phyloP scores from a whole-genome alignment of 495 filamentous ascomycete species.

The Xylaria palmicola region DNA sequence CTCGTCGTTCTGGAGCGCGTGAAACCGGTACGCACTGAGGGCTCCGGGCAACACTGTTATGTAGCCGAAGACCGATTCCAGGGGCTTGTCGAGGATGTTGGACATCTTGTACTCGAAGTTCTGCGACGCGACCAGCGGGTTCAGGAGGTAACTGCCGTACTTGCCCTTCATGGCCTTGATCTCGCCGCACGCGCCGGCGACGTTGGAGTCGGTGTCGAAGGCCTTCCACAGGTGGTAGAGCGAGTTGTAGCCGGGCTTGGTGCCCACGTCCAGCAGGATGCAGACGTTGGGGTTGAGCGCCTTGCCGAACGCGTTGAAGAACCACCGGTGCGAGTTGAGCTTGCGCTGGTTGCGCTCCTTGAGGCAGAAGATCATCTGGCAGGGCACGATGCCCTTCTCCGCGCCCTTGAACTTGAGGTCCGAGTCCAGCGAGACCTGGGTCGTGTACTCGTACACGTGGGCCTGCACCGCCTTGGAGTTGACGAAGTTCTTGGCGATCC shows the following conservation, averaged over 20 bases:
- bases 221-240: conserved; percentile 99
- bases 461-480: conserved; percentile 82
- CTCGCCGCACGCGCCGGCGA: conserved; percentile 94
- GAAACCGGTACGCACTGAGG: conserved; percentile 91
- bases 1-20: conserved; percentile 94
- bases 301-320: conserved; percentile 97
- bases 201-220: conserved; percentile 94
- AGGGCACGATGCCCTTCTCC: conserved; percentile 98
- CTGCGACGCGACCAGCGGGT: conserved; percentile 93
- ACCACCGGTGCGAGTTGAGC: conserved; percentile 98
- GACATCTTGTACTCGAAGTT: conserved; percentile 99
- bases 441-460: conserved; percentile 98
- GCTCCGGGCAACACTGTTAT: conserved; percentile 96
- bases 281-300: conserved; percentile 94
- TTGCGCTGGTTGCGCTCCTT: conserved; percentile 99
- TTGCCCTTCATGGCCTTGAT: conserved; percentile 95
- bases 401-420: conserved; percentile 98
- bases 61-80: conserved; percentile 97
- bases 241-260: conserved; percentile 77
- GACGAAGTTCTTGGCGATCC: conserved; percentile 97
- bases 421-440: conserved; percentile 91
- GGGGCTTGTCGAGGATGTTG: conserved; percentile 95
- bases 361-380: conserved; percentile 97
- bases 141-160: conserved; percentile 76
- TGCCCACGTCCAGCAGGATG: conserved; percentile 94